Evolutionary conservation across 345 rosid species (phyloP).

Genomic region (Ceriops zippeliana): DNA sequence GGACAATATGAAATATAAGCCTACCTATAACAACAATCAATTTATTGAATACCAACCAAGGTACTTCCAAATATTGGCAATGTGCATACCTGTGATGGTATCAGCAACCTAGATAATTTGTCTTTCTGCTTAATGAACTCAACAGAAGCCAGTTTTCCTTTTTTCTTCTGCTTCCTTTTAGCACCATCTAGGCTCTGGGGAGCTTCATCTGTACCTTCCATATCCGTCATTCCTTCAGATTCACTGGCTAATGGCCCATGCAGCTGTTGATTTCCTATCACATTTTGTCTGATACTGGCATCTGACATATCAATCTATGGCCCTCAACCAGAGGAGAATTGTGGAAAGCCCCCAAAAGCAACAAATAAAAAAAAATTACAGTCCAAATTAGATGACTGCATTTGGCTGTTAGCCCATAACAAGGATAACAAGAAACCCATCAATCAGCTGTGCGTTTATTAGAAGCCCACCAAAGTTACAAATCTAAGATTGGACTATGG

Average conservation of each 20-base stretch:
- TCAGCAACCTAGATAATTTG: conserved; percentile 41
- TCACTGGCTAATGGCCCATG: conserved; percentile 34
- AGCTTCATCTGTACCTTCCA: conserved; percentile 34
- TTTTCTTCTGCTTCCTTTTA: conserved; percentile 27
- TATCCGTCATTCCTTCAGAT: conserved; percentile 28
- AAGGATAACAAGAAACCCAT: not conserved
- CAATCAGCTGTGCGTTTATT: not conserved
- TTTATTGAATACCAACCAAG: not conserved
- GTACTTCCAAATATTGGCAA: conserved; percentile 4
- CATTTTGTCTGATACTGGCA: conserved; percentile 43
- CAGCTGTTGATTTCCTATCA: conserved; percentile 37
- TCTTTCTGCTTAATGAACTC: conserved; percentile 38
- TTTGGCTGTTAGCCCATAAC: not conserved
- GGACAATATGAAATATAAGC: not conserved
- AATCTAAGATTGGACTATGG: too few relatives aligned
- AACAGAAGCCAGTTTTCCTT: conserved; percentile 19
- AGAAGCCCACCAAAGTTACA: not conserved
- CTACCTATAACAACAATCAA: conserved; percentile 5
- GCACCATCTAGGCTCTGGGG: conserved; percentile 26
- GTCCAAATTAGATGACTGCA: not conserved
- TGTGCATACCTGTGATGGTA: conserved; percentile 68
- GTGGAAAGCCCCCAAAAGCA: conserved; percentile 1
- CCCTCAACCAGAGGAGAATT: conserved; percentile 14
- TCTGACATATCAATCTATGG: conserved; percentile 47
- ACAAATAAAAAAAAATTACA: not conserved